Evolutionary conservation across 2,329 filamentous ascomycete genomes (phyloP), one percentile per base, ranked within the genome.

Genomic region (Aspergillus clavatus): DNA sequence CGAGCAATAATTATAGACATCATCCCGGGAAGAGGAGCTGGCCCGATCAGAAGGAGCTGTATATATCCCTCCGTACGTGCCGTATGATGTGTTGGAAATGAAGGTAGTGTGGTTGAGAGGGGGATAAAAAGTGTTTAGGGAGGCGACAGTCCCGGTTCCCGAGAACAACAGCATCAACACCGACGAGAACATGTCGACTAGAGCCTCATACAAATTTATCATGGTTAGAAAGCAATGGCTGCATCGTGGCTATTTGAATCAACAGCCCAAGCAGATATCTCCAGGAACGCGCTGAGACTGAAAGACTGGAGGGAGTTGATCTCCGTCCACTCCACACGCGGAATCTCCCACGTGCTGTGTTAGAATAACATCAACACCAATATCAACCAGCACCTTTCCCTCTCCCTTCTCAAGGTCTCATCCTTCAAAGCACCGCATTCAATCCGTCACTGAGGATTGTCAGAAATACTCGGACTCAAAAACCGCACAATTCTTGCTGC

Each of bases 1-100:
- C 11, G 60, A 59, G 33, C 67, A 70, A 43, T 69, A 70, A 41
- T 69, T 59, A 44, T 70, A 70, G 21, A 45, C 50, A n/a, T 64
- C 63, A n/a, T 62, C 59, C 0, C 61, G 56, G 0, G 56, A 42
- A 7, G 40, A 40, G 1, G 48, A 26, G 14, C 49, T 48, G 19
- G 59, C 27, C 7, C 51, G 22, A 40, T 57, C 37, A 1, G 48
- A 56, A 1, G 57, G 51, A 5, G 66, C 65, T 8, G 51, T 50
- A 49, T 69, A 69, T 38, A 62, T 59, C 11, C 66, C 67, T 2
- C 67, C 67, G 49, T 69, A 66, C 1, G 63, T 65, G 11, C 63
- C 66, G 10, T 65, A 50, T 1, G 61, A 63, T n/a, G 52, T 40
- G 38, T 69, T 61, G 28, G 59, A 57, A 33, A 70, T 69, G 45